Conservation (phyloP, 805 yeast species). For the Nakazawaea molendinolei region DNA sequence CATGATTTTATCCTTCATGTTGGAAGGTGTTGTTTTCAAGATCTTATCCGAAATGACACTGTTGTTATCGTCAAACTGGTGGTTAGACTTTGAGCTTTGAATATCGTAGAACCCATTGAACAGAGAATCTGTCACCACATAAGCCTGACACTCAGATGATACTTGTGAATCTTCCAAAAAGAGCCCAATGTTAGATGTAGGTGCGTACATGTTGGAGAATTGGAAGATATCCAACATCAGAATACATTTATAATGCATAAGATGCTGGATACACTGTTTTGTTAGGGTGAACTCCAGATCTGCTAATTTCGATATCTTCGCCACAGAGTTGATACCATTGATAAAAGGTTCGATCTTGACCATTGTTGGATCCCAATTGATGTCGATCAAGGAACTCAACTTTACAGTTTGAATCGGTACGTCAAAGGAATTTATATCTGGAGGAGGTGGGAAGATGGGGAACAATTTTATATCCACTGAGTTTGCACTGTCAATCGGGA, state of each 20-base stretch:
- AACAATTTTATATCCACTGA: conserved; percentile 91
- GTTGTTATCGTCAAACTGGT: conserved; percentile 8
- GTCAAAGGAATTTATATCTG: conserved; percentile 68
- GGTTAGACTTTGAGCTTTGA: too few relatives aligned
- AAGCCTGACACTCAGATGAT: conserved; percentile 81
- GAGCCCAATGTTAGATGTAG: conserved; percentile 67
- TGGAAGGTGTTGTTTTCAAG: conserved; percentile 6
- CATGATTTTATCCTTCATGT: conserved; percentile 13
- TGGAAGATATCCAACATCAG: conserved; percentile 83
- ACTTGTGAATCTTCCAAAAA: conserved; percentile 60
- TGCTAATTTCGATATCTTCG: conserved; percentile 69
- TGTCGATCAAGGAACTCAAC: conserved; percentile 66
- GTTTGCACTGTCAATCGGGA: conserved; percentile 85
- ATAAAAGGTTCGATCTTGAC: conserved; percentile 78
- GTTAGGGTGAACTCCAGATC: conserved; percentile 76
- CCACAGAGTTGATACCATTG: conserved; percentile 81
- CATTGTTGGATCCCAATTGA: conserved; percentile 98
- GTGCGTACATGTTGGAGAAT: conserved; percentile 81
- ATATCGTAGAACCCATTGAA: too few relatives aligned
- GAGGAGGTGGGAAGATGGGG: conserved; percentile 80
- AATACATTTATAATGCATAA: conserved; percentile 84
- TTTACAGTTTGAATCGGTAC: conserved; percentile 91
- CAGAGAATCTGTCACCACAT: conserved; percentile 41
- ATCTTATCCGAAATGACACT: conserved; percentile 6
- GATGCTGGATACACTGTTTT: conserved; percentile 82